phyloP scores from a whole-genome alignment of 202 grass and related monocot species.

The Panicum virgatum region DNA sequence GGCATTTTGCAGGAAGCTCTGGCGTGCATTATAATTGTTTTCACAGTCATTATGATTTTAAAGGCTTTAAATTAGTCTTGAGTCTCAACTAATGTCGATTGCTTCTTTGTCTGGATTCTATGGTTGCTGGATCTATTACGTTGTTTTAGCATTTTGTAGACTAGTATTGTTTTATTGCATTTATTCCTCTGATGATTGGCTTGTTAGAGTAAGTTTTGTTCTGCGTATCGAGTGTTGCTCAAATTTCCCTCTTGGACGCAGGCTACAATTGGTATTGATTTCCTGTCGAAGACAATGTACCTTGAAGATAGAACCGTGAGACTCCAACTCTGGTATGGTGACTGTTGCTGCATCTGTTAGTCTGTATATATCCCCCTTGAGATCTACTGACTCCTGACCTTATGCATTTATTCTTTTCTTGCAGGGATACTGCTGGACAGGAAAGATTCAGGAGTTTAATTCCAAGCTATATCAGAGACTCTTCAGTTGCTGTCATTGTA shows the following conservation, averaged over 20 bases:
- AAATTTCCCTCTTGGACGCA: slow-evolving; percentile 37
- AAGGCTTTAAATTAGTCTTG: slow-evolving; percentile 18
- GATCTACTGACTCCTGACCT: background rate
- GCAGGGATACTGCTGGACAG: slow-evolving; percentile 91
- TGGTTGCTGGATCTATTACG: background rate
- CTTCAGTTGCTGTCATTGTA: slow-evolving; percentile 88
- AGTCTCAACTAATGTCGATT: background rate
- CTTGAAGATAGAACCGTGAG: slow-evolving; percentile 93
- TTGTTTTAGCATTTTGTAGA: background rate
- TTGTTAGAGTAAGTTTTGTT: slow-evolving; percentile 7
- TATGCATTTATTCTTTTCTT: slow-evolving; percentile 11
- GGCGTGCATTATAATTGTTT: background rate
- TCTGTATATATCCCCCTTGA: slow-evolving; percentile 2
- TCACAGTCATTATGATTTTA: background rate
- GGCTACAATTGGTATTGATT: slow-evolving; percentile 96
- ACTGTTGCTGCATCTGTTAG: slow-evolving; percentile 13
- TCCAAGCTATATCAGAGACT: slow-evolving; percentile 90
- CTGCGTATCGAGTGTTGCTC: background rate
- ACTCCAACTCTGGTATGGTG: slow-evolving; percentile 84
- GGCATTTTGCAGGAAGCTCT: background rate
- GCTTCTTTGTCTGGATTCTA: slow-evolving; percentile 10
- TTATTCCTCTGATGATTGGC: background rate
- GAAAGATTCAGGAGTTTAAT: slow-evolving; percentile 93
- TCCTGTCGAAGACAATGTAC: slow-evolving; percentile 94
- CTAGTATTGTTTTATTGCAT: background rate